phyloP scores from a whole-genome alignment of 768 basidiomycete species.

The Lactarius trivialis region DNA sequence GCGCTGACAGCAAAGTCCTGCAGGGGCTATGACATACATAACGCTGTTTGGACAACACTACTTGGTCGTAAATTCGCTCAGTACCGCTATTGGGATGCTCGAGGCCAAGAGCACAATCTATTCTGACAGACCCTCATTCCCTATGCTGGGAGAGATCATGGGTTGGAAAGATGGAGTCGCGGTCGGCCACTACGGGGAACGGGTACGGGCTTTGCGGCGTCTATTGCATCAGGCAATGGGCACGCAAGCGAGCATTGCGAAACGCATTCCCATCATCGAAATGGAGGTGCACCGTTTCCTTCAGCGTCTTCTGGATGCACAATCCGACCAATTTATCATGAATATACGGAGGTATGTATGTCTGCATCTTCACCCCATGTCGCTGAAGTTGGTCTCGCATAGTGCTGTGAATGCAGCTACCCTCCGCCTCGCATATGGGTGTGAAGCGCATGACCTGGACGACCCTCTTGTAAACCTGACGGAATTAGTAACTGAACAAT shows the following conservation, averaged over 20 bases:
- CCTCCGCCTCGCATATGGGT: slow-evolving; percentile 30
- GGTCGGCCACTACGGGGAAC: slow-evolving; percentile 38
- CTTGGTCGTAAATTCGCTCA: slow-evolving; percentile 42
- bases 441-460: slow-evolving; percentile 23
- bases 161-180: slow-evolving; percentile 39
- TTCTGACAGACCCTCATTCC: slow-evolving; percentile 42
- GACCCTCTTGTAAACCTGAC: slow-evolving; percentile 26
- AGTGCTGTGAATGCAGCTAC: slow-evolving; percentile 28
- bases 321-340: slow-evolving; percentile 4
- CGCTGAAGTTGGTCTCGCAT: background rate
- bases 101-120: slow-evolving; percentile 44
- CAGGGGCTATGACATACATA: slow-evolving; percentile 18
- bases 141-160: slow-evolving; percentile 46
- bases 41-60: slow-evolving; percentile 35
- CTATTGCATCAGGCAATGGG: slow-evolving; percentile 40
- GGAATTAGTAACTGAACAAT: slow-evolving; percentile 17
- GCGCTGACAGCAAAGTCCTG: background rate
- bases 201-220: slow-evolving; percentile 40
- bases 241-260: slow-evolving; percentile 2
- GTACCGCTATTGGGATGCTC: slow-evolving; percentile 37
- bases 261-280: slow-evolving; percentile 7
- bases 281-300: slow-evolving; percentile 17
- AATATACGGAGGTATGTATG: slow-evolving; percentile 10
- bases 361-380: background rate
- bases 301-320: slow-evolving; percentile 5